Evolutionary conservation across 345 rosid species (phyloP), one percentile per base, ranked within the genome.

Genomic region (Eucalyptus victrix): DNA sequence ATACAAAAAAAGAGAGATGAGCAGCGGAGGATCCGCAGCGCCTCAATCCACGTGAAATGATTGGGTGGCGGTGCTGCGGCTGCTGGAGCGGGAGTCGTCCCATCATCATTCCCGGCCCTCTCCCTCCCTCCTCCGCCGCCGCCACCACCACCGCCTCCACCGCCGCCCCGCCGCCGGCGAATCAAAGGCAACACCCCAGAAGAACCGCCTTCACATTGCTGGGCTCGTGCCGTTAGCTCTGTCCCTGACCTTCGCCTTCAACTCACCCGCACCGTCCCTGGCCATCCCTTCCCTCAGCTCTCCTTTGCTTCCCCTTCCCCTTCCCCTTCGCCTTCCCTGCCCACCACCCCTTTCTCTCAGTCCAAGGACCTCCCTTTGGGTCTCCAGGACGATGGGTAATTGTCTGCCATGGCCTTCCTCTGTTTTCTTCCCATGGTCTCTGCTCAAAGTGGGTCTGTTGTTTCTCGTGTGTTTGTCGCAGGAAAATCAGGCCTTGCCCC

Each of bases 401-500:
- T 28, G 37, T 50, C 49, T 5, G 76, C 80, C 69, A 4, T 34
- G 21, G 37, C 42, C 67, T 62, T 34, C 53, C 19, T 83, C 42
- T 67, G 21, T 32, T 44, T 16, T 32, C 49, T 2, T 24, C 49
- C 15, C 9, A 18, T 11, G 30, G 4, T 9, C 23, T 1, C 1
- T 87, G 45, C 45, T 72, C 72, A 49, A 32, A 30, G 40, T n/a
- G 32, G 44, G 34, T 40, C 50, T 30, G 24, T 76, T 28, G 49
- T 54, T 8, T 92, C 5, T 53, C 45, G n/a, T 81, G 5, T 42
- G 47, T 76, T 76, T 80, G 65, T 87, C 91, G 90, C 90, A 95
- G 99, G 92, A 97, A 96, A 92, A 96, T 96, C 89, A 93, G 97
- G 88, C 96, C 99, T 88, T 97, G 99, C 87, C 99, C 99, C 45